Base-by-base conservation (phyloP, 169 alveolate species). In the Cryptosporidium viatorum region DNA sequence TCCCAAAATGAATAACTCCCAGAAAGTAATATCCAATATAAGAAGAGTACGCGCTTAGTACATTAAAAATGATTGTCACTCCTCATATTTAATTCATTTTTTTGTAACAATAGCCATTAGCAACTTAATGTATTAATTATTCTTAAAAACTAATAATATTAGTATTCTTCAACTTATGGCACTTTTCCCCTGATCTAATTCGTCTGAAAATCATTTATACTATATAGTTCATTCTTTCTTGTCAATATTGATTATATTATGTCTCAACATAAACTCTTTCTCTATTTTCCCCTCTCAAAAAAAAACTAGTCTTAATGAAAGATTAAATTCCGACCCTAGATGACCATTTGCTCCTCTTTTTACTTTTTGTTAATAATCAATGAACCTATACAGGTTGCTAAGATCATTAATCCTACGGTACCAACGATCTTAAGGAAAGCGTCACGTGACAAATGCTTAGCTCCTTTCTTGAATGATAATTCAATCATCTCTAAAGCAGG, bases 391-490 rank as follows among this genome's bases (percentile, higher is more conserved):
- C 89, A 80, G 18, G 89, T 26, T 43, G 65, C 29, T 39, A 80
- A 65, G 31, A 80, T 80, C 51, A 80, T 31, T 39, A 80, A 12
- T 62, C 89, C 89, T 33, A 80, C 68, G 37, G 89, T 80, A 21
- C 89, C 89, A 60, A 80, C 80, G 41, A 62, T 50, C 69, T 80
- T 80, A 23, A 80, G 70, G 68, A 80, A 80, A 60, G 89, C 89
- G 9, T 80, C 68, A 2, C 89, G 55, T 18, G 89, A 67, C n/a
- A 80, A 80, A 65, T 80, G 89, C 18, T 80, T 80, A 45, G 89
- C 89, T 29, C 89, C 89, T 33, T 80, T 80, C 75, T 80, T 80
- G 50, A 80, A 80, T 80, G 89, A 45, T 16, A 80, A 48, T 31
- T 80, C 89, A 39, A 80, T 65, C 26, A 80, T 37, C 31, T 59